Conservation (phyloP, 106 monocot genomes). For the Phalaenopsis aphrodite region DNA sequence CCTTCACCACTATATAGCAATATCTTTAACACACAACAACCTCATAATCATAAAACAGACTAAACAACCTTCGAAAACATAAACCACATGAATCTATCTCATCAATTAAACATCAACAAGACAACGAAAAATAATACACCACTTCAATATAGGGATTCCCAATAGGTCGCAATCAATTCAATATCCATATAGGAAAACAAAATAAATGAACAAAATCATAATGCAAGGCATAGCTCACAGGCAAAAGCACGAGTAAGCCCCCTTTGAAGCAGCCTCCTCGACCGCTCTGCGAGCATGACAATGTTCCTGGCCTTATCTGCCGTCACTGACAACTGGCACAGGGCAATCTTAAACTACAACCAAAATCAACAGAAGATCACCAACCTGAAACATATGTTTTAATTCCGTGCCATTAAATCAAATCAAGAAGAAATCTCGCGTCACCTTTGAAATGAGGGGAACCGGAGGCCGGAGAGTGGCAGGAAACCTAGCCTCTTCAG, state of each 20-base stretch:
- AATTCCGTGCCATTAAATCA: neutral
- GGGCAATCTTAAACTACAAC: conserved; percentile 83
- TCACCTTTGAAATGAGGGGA: conserved; percentile 66
- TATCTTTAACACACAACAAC: neutral
- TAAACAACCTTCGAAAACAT: neutral
- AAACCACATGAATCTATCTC: too few relatives aligned
- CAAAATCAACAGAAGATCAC: neutral
- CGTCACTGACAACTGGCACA: conserved; percentile 85
- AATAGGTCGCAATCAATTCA: neutral
- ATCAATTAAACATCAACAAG: too few relatives aligned
- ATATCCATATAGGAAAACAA: neutral
- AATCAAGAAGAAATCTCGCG: neutral
- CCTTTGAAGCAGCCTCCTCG: conserved; percentile 80
- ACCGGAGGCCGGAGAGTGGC: conserved; percentile 42
- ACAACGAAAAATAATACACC: too few relatives aligned
- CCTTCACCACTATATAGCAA: neutral
- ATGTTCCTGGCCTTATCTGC: conserved; percentile 93
- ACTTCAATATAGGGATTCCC: neutral
- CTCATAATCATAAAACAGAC: neutral
- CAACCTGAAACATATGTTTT: neutral
- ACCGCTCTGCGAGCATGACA: conserved; percentile 71
- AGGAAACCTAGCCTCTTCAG: conserved; percentile 74
- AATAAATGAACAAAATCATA: too few relatives aligned
- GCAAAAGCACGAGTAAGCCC: conserved; percentile 85
- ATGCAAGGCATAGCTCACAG: conserved; percentile 29